Percentiles rank a stretch among this genome's conserved stretches.
Conservation (phyloP, 2,329 filamentous ascomycete genomes). For the Falciphora oryzae region DNA sequence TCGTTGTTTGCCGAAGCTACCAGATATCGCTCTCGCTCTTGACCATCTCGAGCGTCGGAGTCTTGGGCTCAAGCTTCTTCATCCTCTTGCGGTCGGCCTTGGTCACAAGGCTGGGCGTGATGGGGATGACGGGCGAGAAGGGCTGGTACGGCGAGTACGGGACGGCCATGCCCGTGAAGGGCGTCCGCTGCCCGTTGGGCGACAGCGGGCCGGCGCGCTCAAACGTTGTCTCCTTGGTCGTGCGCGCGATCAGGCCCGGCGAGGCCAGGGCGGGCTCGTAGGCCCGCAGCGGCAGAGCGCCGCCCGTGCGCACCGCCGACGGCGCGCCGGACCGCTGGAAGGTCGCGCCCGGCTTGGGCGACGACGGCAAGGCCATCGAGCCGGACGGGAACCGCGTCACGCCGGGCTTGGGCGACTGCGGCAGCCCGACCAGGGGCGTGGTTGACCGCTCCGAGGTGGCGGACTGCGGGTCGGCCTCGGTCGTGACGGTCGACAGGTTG, state of each 20-base stretch:
- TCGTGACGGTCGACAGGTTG: slow-evolving; percentile 31
- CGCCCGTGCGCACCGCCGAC: slow-evolving; percentile 50
- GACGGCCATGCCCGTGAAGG: slow-evolving; percentile 53
- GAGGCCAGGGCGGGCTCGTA: slow-evolving; percentile 53
- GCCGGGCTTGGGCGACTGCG: slow-evolving; percentile 43
- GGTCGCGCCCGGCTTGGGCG: slow-evolving; percentile 40
- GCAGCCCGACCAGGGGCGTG: slow-evolving; percentile 45
- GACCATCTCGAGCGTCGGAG: slow-evolving; percentile 58
- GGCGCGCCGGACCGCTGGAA: slow-evolving; percentile 46
- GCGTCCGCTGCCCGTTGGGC: slow-evolving; percentile 53
- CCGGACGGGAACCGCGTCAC: slow-evolving; percentile 27
- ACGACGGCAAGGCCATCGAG: slow-evolving; percentile 41
- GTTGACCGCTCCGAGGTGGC: slow-evolving; percentile 47
- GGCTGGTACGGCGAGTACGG: slow-evolving; percentile 79
- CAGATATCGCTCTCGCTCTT: slow-evolving; percentile 58
- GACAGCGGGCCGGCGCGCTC: slow-evolving; percentile 50
- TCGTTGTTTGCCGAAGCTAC: slow-evolving; percentile 29
- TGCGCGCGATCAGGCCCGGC: slow-evolving; percentile 34
- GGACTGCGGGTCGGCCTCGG: slow-evolving; percentile 44
- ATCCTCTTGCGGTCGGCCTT: slow-evolving; percentile 64
- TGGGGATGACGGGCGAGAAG: slow-evolving; percentile 66
- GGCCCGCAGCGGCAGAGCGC: slow-evolving; percentile 53
- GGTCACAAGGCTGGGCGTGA: slow-evolving; percentile 70
- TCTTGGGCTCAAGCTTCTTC: slow-evolving; percentile 58
- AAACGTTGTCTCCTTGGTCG: slow-evolving; percentile 59